phyloP scores from a whole-genome alignment of 257 asterid genomes.

The Thymus mandschuricus region DNA sequence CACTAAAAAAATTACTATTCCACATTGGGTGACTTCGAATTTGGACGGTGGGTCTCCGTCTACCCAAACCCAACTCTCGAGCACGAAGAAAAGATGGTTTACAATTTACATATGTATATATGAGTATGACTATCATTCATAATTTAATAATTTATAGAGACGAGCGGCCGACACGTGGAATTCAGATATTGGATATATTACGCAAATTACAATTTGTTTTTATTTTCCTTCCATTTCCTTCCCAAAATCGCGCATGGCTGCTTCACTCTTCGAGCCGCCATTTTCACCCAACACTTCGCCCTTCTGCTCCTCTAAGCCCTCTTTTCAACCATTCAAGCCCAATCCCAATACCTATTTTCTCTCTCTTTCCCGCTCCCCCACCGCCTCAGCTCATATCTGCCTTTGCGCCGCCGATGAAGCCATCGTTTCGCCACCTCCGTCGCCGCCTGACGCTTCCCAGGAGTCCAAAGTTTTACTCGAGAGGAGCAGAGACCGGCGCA shows the following conservation, averaged over 20 bases:
- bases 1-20: too few species aligned
- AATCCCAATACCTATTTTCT: slow-evolving; percentile 22
- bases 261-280: slow-evolving; percentile 55
- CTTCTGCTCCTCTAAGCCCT: slow-evolving; percentile 21
- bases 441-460: slow-evolving; percentile 39
- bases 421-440: slow-evolving; percentile 30
- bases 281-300: slow-evolving; percentile 35
- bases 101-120: too few species aligned
- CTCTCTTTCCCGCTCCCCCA: slow-evolving; percentile 36
- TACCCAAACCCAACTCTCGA: too few species aligned
- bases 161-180: slow-evolving; percentile 33
- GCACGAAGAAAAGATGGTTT: too few species aligned
- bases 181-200: slow-evolving; percentile 31
- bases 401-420: slow-evolving; percentile 45
- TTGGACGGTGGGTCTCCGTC: too few species aligned
- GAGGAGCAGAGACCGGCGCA: slow-evolving; percentile 63
- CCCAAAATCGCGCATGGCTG: slow-evolving; percentile 43
- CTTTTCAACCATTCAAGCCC: slow-evolving; percentile 34
- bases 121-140: too few species aligned
- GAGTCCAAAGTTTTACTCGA: slow-evolving; percentile 36
- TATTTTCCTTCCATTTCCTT: not conserved
- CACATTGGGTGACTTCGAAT: too few species aligned
- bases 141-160: too few species aligned
- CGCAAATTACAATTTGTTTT: not conserved
- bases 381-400: slow-evolving; percentile 36